A percentile compares a stretch with the other conserved stretches of the same genome.
Conservation (phyloP, 2,329 filamentous ascomycete species). For the Xylaria sp. region DNA sequence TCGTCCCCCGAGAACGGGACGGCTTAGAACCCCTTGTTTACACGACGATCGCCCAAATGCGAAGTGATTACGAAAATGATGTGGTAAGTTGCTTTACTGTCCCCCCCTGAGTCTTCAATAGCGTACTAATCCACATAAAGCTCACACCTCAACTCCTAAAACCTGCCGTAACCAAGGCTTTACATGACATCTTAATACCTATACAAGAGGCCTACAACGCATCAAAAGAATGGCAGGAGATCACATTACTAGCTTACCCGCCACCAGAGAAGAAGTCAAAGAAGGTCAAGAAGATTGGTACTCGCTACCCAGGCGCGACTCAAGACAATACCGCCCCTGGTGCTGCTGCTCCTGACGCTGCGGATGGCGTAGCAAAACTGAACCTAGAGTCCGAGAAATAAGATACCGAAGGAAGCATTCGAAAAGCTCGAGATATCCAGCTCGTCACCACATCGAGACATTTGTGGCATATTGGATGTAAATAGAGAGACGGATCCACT, state of each 20-base stretch:
- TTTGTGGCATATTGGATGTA: background rate
- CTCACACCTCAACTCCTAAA: constrained; percentile 89
- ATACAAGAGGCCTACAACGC: constrained; percentile 76
- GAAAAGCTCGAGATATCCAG: background rate
- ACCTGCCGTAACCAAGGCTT: constrained; percentile 75
- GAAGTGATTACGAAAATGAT: constrained; percentile 81
- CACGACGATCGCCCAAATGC: constrained; percentile 73
- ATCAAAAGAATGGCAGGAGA: constrained; percentile 79
- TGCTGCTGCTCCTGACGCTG: background rate
- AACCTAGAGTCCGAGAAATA: constrained; percentile 13
- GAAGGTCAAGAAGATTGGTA: constrained; percentile 78
- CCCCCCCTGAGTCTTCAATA: background rate
- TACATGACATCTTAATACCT: constrained; percentile 76
- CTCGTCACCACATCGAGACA: background rate
- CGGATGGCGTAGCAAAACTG: constrained; percentile 14
- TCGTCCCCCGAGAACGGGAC: constrained; percentile 69
- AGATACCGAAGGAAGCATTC: background rate
- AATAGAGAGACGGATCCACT: background rate
- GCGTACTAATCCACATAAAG: constrained; percentile 44
- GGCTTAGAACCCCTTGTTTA: constrained; percentile 77
- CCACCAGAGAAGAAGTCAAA: constrained; percentile 70
- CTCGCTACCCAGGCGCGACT: constrained; percentile 29
- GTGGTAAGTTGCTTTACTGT: constrained; percentile 57
- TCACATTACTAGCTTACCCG: constrained; percentile 82
- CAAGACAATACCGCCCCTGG: background rate